These are phyloP conservation scores for Obelidium mucronatum DNA, from an alignment of 192 early-diverging fungal genomes.

Conservation along the genomic window DNA sequence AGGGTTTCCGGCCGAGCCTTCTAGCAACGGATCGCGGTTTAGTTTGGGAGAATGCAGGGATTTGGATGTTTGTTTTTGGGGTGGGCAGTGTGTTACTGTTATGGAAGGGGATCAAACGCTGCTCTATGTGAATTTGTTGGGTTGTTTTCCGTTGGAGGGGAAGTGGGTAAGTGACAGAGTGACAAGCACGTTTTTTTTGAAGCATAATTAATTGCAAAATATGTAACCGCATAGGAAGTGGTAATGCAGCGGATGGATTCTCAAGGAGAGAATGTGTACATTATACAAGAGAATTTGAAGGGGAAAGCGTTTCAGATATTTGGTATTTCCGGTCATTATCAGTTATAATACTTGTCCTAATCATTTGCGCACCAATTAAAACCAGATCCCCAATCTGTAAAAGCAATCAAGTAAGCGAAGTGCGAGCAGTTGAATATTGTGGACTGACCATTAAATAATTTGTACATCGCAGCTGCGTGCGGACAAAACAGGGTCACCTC, in stretches of 20 bases:
- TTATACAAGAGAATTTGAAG: slow-evolving; percentile 6
- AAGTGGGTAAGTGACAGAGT: background rate
- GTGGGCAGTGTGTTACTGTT: slow-evolving; percentile 8
- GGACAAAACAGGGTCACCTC: background rate
- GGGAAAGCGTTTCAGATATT: background rate
- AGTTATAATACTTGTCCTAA: background rate
- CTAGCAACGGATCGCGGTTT: too few species aligned
- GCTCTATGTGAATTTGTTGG: slow-evolving; percentile 22
- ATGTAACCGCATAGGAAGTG: background rate
- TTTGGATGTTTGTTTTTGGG: slow-evolving; percentile 23
- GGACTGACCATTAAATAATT: too few species aligned
- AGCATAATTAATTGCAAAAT: background rate
- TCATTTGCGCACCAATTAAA: too few species aligned
- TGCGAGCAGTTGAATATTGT: too few species aligned
- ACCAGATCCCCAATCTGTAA: background rate
- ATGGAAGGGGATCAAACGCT: background rate
- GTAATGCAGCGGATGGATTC: slow-evolving; percentile 2
- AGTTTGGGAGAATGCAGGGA: background rate
- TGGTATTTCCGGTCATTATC: background rate
- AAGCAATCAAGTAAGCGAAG: background rate
- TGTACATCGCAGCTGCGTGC: too few species aligned
- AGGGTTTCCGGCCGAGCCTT: too few species aligned
- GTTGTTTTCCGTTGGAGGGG: slow-evolving; percentile 7
- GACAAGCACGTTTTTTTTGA: too few species aligned
- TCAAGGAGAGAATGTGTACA: background rate